Base-by-base conservation (phyloP, 352 stramenopile genomes). In the Phytophthora megakarya region DNA sequence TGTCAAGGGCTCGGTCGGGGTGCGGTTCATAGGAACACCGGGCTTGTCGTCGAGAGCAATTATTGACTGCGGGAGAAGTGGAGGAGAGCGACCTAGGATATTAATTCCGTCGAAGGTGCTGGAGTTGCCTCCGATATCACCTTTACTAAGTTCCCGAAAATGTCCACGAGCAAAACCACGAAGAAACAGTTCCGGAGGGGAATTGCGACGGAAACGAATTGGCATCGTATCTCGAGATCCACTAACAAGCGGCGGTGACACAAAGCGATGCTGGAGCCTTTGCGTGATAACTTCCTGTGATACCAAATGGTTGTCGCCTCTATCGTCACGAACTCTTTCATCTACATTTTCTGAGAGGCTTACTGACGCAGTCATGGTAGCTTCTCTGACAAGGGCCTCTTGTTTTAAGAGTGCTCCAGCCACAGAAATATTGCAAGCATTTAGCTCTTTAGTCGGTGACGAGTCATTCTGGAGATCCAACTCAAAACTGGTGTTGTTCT, bases 101-200 rank as follows among this genome's bases (percentile, higher is more conserved):
- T 83, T 75, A 28, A 85, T 81, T 10, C 62, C 61, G 11, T 75
- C 62, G 6, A 64, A 65, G 7, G 46, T 45, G 21, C 42, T 45
- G 5, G 25, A 38, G 18, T 54, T 64, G 19, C 38, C 16, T 33
- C 46, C 39, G 11, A 61, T 40, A 23, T 70, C 64, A 60, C 48
- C 26, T 22, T 65, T 59, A 16, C 40, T 57, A n/a, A 75, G 47
- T 16, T 75, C 63, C 5, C 55, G 49, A 53, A 73, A 67, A 33
- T 60, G 46, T 18, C 56, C 60, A n/a, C 68, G 68, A 51, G 73
- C 76, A 49, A 89, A 91, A 18, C 73, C 74, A 44, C 73, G 70
- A 37, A 91, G 61, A 59, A 79, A 85, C 7, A 90, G 42, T 53
- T 91, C 84, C 2, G 82, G 78, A 0, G 81, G 81, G 5, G 80